Evolutionary conservation across 225 moss, liverwort and hornwort species (phyloP), one percentile per base, ranked within the genome.

Genomic region (Neckera pumila): DNA sequence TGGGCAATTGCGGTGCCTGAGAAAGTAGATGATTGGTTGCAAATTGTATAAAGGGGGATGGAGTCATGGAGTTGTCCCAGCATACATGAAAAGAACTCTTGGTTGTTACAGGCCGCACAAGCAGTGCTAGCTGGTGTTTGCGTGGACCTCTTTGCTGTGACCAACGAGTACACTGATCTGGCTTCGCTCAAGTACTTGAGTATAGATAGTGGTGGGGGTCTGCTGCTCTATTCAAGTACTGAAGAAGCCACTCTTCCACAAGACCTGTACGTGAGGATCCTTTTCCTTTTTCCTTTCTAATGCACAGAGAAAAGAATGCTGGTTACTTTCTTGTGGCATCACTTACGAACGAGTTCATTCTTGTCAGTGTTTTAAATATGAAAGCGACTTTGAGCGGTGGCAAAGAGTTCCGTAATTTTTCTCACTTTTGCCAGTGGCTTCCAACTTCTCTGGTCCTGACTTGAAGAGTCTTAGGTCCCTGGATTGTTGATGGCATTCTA

Each of bases 231-330:
- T 87, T 97, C 97, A 69, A 97, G 93, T 85, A 91, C 99, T 70
- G 99, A 99, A 87, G 99, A 99, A 91, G 91, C 99, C 87, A 99
- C 99, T 81, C 95, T 99, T 87, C 99, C 99, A 71, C 99, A 99
- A 91, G 99, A 99, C 89, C 80, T 99, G 97, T 99, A 92, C 89
- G 96, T 92, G 89, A 60, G 76, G 81, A 71, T 87, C 25, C 84
- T 80, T 85, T 56, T 67, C 77, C 62, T 79, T 90, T 79, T 36
- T 6, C 8, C 83, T 30, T 78, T 88, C 61, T 65, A 30, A 53
- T 53, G 60, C 79, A 36, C 63, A 54, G 82, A 81, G 77, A 69
- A 69, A 26, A 80, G 64, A 76, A 47, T 87, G 40, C 54, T 53
- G 56, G 80, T 79, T 57, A 57, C 83, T 27, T 67, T 21, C 67